Conservation (phyloP, 1,139 yeast genomes). For the Hyphopichia fennica region DNA sequence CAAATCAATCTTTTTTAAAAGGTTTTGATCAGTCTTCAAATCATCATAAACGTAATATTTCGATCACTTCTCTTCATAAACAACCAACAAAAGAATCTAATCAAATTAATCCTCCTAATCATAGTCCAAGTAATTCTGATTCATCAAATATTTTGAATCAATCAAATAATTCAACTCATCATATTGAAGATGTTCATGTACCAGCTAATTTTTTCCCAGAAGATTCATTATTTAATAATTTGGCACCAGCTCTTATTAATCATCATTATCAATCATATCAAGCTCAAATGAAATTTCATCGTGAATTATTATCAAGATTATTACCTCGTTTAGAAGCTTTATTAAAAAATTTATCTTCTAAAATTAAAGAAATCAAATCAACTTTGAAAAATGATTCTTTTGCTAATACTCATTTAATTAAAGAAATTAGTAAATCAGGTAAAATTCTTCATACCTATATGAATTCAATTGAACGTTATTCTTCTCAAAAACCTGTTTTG, state of each 20-base stretch:
- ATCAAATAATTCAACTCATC: not conserved
- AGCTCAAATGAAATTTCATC: constrained; percentile 28
- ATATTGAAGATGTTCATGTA: constrained; percentile 29
- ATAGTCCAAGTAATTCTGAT: not conserved
- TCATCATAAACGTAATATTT: constrained; percentile 1
- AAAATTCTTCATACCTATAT: constrained; percentile 31
- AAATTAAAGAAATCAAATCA: constrained; percentile 45
- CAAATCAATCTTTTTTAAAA: constrained; percentile 23
- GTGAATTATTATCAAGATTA: constrained; percentile 33
- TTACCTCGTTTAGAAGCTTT: constrained; percentile 41
- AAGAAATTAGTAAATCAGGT: constrained; percentile 45
- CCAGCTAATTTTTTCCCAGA: constrained; percentile 51
- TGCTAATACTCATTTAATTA: constrained; percentile 36
- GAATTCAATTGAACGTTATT: constrained; percentile 35
- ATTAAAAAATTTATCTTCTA: constrained; percentile 35
- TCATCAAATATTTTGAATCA: not conserved
- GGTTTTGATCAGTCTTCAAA: not conserved
- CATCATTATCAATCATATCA: constrained; percentile 35
- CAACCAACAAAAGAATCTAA: not conserved
- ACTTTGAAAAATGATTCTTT: constrained; percentile 46
- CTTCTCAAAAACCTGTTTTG: constrained; percentile 26
- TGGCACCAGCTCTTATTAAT: constrained; percentile 36
- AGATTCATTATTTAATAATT: constrained; percentile 32
- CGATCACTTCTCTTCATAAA: not conserved
- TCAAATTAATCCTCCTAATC: not conserved